phyloP scores from a whole-genome alignment of 768 basidiomycete genomes.

The Calocera viscosa region DNA sequence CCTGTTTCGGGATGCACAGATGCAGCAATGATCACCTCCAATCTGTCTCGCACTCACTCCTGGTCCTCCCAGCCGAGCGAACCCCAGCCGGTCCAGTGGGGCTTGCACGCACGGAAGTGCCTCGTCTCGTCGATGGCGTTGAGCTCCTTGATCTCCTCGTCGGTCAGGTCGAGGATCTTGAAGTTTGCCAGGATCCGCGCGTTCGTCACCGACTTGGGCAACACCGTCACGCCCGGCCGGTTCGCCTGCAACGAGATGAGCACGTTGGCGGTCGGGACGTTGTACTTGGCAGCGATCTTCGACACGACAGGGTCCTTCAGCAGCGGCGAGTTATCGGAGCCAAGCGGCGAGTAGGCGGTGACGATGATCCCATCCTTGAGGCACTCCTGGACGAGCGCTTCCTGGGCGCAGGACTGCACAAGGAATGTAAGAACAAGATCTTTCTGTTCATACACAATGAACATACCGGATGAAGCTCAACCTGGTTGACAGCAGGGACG shows the following conservation, averaged over 20 bases:
- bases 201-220: slow-evolving; percentile 67
- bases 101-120: slow-evolving; percentile 55
- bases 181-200: slow-evolving; percentile 52
- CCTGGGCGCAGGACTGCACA: slow-evolving; percentile 48
- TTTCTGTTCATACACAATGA: not conserved
- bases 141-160: slow-evolving; percentile 49
- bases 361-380: slow-evolving; percentile 50
- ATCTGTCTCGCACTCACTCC: not conserved
- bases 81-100: slow-evolving; percentile 53
- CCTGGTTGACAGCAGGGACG: slow-evolving; percentile 63
- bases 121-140: slow-evolving; percentile 46
- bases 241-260: slow-evolving; percentile 65
- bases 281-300: slow-evolving; percentile 50
- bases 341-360: slow-evolving; percentile 71
- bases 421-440: not conserved
- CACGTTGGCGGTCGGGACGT: slow-evolving; percentile 28
- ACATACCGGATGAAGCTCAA: slow-evolving; percentile 58
- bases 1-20: not conserved
- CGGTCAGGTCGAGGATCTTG: slow-evolving; percentile 47
- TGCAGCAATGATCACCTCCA: not conserved
- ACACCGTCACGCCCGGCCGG: slow-evolving; percentile 45
- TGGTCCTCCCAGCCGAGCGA: slow-evolving; percentile 33
- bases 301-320: slow-evolving; percentile 46
- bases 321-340: slow-evolving; percentile 54
- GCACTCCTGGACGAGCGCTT: slow-evolving; percentile 53